A percentile compares a stretch with the other conserved stretches of the same genome.
Conservation (phyloP, 371 early-diverging fungal species). For the Mucor racemosus region DNA sequence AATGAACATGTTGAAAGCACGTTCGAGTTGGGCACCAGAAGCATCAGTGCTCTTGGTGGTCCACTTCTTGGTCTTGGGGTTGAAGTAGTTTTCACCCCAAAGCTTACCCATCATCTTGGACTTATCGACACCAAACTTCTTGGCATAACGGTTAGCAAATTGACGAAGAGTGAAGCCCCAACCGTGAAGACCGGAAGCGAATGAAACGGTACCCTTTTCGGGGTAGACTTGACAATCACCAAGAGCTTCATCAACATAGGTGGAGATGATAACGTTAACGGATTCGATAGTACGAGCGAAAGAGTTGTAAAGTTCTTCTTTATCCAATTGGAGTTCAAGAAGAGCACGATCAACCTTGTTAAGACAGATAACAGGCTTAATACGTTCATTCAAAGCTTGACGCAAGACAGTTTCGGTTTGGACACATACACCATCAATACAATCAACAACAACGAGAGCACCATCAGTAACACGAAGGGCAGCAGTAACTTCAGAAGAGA, state of each 20-base stretch:
- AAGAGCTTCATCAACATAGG: conserved; percentile 49
- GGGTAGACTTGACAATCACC: conserved; percentile 72
- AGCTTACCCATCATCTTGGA: conserved; percentile 95
- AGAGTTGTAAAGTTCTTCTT: conserved; percentile 93
- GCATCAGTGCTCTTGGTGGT: conserved; percentile 78
- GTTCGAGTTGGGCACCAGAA: conserved; percentile 85
- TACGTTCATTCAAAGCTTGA: conserved; percentile 99
- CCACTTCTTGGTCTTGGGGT: conserved; percentile 98
- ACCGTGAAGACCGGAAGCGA: conserved; percentile 99
- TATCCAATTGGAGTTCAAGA: conserved; percentile 95
- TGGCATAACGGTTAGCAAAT: conserved; percentile 97
- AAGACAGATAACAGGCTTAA: conserved; percentile 98
- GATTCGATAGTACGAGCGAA: conserved; percentile 94
- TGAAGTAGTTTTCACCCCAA: conserved; percentile 97
- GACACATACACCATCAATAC: conserved; percentile 99
- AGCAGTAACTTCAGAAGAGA: conserved; percentile 99
- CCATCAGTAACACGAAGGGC: conserved; percentile 99
- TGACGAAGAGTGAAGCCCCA: conserved; percentile 99
- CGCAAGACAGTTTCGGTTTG: conserved; percentile 99
- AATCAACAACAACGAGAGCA: conserved; percentile 99
- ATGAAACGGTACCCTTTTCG: conserved; percentile 97
- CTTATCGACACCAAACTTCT: conserved; percentile 97
- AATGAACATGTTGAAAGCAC: conserved; percentile 98
- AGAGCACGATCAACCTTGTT: conserved; percentile 99
- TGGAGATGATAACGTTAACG: conserved; percentile 75